Evolutionary conservation across 768 basidiomycete species (phyloP).

Genomic region (Phlebiopsis gigantea): DNA sequence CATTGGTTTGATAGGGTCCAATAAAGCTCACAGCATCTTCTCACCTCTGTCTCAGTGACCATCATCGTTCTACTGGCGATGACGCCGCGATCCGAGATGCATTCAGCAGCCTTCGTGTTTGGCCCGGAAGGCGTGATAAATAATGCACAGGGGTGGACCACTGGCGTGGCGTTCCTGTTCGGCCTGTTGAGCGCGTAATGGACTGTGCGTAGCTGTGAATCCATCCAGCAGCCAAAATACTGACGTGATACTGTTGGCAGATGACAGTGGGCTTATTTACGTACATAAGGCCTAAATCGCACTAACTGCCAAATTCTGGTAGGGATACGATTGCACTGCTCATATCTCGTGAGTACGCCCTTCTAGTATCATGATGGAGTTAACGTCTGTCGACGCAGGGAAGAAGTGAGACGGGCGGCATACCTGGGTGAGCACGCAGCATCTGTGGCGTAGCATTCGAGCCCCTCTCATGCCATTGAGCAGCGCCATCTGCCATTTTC

Average conservation of each 20-base stretch:
- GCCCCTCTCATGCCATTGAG: too few species aligned
- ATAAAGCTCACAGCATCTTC: background rate
- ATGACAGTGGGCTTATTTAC: too few species aligned
- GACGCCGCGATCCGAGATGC: constrained; percentile 73
- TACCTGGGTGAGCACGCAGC: too few species aligned
- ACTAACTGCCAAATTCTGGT: too few species aligned
- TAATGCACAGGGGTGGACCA: constrained; percentile 73
- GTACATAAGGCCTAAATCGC: too few species aligned
- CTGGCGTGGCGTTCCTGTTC: constrained; percentile 78
- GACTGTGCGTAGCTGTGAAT: constrained; percentile 46
- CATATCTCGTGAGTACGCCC: constrained; percentile 73
- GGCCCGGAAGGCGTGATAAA: constrained; percentile 68
- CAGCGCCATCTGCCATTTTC: constrained; percentile 59
- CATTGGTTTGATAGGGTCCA: too few species aligned
- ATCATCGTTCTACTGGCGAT: constrained; percentile 81
- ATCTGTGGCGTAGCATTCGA: too few species aligned
- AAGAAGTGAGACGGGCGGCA: constrained; percentile 76
- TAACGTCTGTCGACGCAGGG: constrained; percentile 46
- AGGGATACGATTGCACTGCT: constrained; percentile 73
- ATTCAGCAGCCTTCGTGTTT: constrained; percentile 75
- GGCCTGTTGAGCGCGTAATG: constrained; percentile 84
- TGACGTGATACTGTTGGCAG: too few species aligned
- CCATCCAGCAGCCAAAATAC: too few species aligned
- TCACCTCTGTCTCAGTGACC: constrained; percentile 63
- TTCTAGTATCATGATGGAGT: too few species aligned